Percentiles rank a stretch among this genome's conserved stretches.
phyloP scores from a whole-genome alignment of 768 basidiomycete species.

The Candolleomyces efflorescens region DNA sequence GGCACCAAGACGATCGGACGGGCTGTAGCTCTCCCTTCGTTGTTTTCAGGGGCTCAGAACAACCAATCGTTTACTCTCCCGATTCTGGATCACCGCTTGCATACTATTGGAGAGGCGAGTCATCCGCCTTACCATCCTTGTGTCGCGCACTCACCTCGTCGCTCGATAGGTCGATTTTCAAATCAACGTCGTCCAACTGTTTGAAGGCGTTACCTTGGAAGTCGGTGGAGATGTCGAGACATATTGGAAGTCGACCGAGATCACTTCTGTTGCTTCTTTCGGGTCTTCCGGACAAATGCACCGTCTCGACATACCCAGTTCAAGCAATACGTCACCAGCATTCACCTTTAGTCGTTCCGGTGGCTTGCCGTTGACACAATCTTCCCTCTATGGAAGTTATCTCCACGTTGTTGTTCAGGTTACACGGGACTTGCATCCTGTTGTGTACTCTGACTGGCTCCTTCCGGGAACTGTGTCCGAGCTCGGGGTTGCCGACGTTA shows the following conservation, averaged over 20 bases:
- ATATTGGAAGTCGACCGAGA: constrained; percentile 91
- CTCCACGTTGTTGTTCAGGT: constrained; percentile 86
- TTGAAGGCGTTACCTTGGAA: constrained; percentile 88
- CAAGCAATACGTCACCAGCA: constrained; percentile 66
- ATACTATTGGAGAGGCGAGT: constrained; percentile 88
- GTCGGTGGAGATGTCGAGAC: constrained; percentile 95
- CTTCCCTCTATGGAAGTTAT: constrained; percentile 88
- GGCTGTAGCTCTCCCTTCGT: constrained; percentile 77
- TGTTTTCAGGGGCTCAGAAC: constrained; percentile 57
- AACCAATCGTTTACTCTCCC: constrained; percentile 61
- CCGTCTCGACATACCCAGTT: constrained; percentile 39
- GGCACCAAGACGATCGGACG: constrained; percentile 95
- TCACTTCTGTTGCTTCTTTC: constrained; percentile 32
- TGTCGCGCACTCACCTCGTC: constrained; percentile 1
- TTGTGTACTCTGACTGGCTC: constrained; percentile 71
- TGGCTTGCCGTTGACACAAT: constrained; percentile 69
- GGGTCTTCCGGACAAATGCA: constrained; percentile 30
- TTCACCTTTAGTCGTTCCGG: constrained; percentile 44
- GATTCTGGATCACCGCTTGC: constrained; percentile 87
- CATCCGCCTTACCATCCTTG: background rate
- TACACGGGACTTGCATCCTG: constrained; percentile 88
- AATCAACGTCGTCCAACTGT: constrained; percentile 80
- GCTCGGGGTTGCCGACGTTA: constrained; percentile 81
- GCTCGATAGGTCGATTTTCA: constrained; percentile 76
- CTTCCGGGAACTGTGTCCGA: constrained; percentile 73